Evolutionary conservation across 129 eudicot genomes (phyloP).

Genomic region (Deinandra increscens): DNA sequence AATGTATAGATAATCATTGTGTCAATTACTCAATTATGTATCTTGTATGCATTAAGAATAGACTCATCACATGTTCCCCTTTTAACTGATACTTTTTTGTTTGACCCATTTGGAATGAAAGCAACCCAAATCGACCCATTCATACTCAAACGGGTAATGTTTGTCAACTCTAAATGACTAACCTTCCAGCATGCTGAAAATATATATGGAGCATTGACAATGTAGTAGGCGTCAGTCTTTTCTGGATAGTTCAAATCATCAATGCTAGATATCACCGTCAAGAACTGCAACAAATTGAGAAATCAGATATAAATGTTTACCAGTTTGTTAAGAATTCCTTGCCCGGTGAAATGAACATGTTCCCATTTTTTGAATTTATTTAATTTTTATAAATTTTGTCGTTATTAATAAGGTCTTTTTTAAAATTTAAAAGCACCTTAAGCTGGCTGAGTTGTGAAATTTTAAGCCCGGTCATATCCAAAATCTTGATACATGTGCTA

Average conservation of each 20-base stretch:
- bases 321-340: neutral
- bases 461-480: constrained; percentile 95
- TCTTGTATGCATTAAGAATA: neutral
- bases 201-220: constrained; percentile 92
- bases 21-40: neutral
- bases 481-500: constrained; percentile 75
- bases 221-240: constrained; percentile 84
- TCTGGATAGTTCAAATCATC: constrained; percentile 98
- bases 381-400: neutral
- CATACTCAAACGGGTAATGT: neutral
- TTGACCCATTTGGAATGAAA: neutral
- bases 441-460: constrained; percentile 81
- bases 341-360: neutral
- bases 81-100: neutral
- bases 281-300: constrained; percentile 52
- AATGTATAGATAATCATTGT: neutral
- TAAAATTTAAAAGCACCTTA: constrained; percentile 47
- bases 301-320: neutral
- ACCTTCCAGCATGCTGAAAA: constrained; percentile 99
- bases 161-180: neutral
- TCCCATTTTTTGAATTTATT: constrained; percentile 11
- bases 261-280: constrained; percentile 84
- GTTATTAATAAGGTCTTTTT: neutral
- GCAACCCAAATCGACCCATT: neutral
- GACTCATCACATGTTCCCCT: neutral